Base-by-base conservation (phyloP, 441 rosid species). In the Gossypium gossypioides region DNA sequence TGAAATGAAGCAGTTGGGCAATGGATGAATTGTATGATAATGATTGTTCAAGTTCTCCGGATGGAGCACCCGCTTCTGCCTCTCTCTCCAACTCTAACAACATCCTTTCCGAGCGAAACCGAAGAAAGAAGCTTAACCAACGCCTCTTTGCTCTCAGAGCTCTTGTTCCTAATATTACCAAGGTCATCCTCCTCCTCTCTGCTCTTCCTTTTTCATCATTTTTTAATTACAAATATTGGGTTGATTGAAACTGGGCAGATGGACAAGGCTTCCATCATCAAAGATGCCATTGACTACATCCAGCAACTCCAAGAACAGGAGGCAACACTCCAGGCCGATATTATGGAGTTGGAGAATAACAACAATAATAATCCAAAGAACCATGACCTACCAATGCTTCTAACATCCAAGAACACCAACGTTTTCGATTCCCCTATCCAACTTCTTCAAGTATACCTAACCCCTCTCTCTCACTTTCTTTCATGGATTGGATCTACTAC, bases 221-320 rank as follows among this genome's bases (percentile, higher is more conserved):
- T 37, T 37, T 37, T 37, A 37, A 37, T 37, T 37, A 37, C 44
- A 37, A 37, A 37, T 37, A 37, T 37, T 37, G 44, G 44, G 16
- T 48, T 48, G 54, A 48, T 13, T 48, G 54, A 48, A 48, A 48
- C 16, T 48, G 54, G 25, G 24, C 19, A 54, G 98, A 91, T 93
- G 98, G 98, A 93, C 76, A 93, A 90, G 85, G 97, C 98, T 15
- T 93, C 98, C n/a, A 93, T 91, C 79, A 84, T 93, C 73, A 93
- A 89, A 72, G 98, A 93, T 48, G 97, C 98, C 1, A 93, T 93
- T n/a, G 86, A 86, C 65, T 91, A 93, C 78, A 91, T 93, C 51
- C 84, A 91, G 78, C 91, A 90, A 48, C 76, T 93, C 73, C 98
- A 91, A 12, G 86, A 86, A 2, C 94, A 88, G 75, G 95, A 93